phyloP scores from a whole-genome alignment of 2,329 filamentous ascomycete species.

The Beauveria caledonica region DNA sequence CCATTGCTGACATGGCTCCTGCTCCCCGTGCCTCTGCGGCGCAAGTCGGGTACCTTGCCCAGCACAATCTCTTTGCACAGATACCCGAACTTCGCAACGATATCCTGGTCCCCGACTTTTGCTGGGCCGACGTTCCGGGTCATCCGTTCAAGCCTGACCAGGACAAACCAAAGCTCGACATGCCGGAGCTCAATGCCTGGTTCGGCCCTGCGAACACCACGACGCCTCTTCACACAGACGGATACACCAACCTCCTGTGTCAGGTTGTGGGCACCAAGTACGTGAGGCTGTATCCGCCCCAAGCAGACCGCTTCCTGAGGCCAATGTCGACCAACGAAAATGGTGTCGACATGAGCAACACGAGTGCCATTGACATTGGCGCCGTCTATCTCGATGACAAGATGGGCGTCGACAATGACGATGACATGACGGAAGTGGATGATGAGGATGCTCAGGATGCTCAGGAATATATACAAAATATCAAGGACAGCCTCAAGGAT shows the following conservation, averaged over 20 bases:
- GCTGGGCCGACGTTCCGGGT: slow-evolving; percentile 61
- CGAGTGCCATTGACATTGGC: slow-evolving; percentile 70
- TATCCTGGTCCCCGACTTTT: slow-evolving; percentile 75
- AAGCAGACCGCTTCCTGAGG: slow-evolving; percentile 47
- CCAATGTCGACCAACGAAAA: slow-evolving; percentile 50
- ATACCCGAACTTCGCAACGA: slow-evolving; percentile 70
- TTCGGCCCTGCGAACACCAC: slow-evolving; percentile 83
- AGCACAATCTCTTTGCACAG: slow-evolving; percentile 80
- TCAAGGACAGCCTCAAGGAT: slow-evolving; percentile 42
- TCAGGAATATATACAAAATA: slow-evolving; percentile 21
- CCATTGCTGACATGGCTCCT: too few relatives aligned
- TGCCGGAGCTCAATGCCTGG: slow-evolving; percentile 81
- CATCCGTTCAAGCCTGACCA: slow-evolving; percentile 29
- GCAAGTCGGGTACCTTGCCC: slow-evolving; percentile 71
- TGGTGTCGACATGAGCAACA: slow-evolving; percentile 89
- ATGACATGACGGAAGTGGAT: slow-evolving; percentile 19
- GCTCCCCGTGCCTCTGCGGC: background rate
- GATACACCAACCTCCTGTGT: slow-evolving; percentile 84
- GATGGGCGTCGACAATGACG: slow-evolving; percentile 41
- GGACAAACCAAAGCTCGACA: slow-evolving; percentile 29
- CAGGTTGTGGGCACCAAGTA: slow-evolving; percentile 91
- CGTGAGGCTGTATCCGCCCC: slow-evolving; percentile 74
- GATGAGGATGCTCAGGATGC: slow-evolving; percentile 15
- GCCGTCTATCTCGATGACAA: slow-evolving; percentile 38
- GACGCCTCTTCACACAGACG: slow-evolving; percentile 87